Base-by-base conservation (phyloP, 306 rosid genomes). In the Citrullus colocynthis region DNA sequence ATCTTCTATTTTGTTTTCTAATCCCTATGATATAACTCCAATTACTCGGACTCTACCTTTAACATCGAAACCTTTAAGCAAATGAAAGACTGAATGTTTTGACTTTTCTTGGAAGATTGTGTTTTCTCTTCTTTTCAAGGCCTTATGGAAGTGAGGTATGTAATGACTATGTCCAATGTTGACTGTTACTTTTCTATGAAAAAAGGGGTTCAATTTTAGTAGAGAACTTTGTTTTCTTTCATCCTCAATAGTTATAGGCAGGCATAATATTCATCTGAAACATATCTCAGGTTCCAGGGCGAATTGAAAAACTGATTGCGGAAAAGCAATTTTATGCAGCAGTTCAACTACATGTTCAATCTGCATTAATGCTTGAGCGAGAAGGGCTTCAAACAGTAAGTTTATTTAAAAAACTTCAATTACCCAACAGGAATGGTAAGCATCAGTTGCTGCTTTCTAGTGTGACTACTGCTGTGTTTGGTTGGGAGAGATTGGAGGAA, bases 271-370 rank as follows among this genome's bases (percentile, higher is more conserved):
- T 80, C 15, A 63, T 70, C 80, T 78, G 60, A 79, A 82, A 61
- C 77, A 28, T 80, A 78, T 55, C 82, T 80, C 90, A 96, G 99
- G 99, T 96, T 88, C 99, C 99, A 4, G 89, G 90, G 74, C 93
- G 91, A 75, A 87, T 96, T 49, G 99, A 96, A 87, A 90, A 96
- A 81, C 90, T 91, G 76, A 92, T 96, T 81, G 83, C 91, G 0
- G 98, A 92, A 69, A 96, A 91, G 90, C 98, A 96, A 88, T 91
- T 84, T 81, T 96, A 96, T 87, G 99, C 98, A 61, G 98, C 98
- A 2, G 91, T 96, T 86, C 99, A 96, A 78, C 86, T 93, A 85
- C 93, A 89, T 75, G 93, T 91, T 79, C 99, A 93, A 70, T 93
- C 99, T 57, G 81, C 88, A 61, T 83, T 91, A 85, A 91, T 96